phyloP scores from a whole-genome alignment of 192 early-diverging fungal genomes.

The Spinellus fusiger region DNA sequence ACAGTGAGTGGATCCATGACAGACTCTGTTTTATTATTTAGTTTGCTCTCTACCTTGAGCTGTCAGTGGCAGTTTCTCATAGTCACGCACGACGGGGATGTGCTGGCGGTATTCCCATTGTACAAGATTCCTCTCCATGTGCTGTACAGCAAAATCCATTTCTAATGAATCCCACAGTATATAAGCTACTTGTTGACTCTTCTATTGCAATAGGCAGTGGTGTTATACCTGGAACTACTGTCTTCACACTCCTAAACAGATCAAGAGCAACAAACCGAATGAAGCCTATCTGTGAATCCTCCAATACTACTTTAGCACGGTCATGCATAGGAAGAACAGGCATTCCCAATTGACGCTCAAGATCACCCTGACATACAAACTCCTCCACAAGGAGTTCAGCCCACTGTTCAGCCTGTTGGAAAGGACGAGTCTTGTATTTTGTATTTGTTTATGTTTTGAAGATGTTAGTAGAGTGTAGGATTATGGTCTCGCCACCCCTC shows the following conservation, averaged over 20 bases:
- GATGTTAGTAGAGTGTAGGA: too few relatives aligned
- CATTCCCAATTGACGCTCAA: conserved; percentile 65
- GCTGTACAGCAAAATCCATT: conserved; percentile 26
- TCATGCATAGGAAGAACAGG: conserved; percentile 47
- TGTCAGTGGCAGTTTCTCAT: too few relatives aligned
- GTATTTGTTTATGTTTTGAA: neutral
- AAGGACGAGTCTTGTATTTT: conserved; percentile 54
- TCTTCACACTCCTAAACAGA: conserved; percentile 38
- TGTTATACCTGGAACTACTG: conserved; percentile 43
- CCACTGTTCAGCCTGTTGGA: conserved; percentile 64
- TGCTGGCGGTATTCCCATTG: conserved; percentile 24
- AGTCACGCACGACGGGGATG: too few relatives aligned
- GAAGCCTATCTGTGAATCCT: conserved; percentile 48
- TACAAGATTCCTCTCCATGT: conserved; percentile 28
- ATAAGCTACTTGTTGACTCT: too few relatives aligned
- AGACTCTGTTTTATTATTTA: too few relatives aligned
- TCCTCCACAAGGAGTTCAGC: conserved; percentile 64
- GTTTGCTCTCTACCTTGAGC: too few relatives aligned
- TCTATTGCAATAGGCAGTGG: too few relatives aligned
- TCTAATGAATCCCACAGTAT: too few relatives aligned
- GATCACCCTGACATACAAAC: conserved; percentile 62
- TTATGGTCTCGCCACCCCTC: too few relatives aligned
- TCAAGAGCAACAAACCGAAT: conserved; percentile 48
- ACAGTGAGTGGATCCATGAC: too few relatives aligned
- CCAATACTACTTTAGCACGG: conserved; percentile 34